Base-by-base conservation (phyloP, 495 filamentous ascomycete species). In the Aspergillus ostianus region DNA sequence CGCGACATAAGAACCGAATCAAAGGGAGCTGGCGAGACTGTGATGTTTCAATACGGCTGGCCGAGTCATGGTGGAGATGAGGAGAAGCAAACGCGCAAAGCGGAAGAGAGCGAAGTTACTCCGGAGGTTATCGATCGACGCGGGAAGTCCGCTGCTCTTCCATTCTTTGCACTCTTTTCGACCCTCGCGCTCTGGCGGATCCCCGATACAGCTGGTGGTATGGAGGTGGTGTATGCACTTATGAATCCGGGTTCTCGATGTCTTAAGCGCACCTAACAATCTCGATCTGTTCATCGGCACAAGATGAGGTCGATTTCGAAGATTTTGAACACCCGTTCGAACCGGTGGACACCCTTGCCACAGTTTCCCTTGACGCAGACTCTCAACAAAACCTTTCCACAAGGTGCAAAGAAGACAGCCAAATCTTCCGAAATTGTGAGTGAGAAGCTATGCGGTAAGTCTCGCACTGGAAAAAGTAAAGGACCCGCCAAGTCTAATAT, bases 391-490 rank as follows among this genome's bases (percentile, higher is more conserved):
- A 10, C 26, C 20, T 47, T 66, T 9, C 53, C 56, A 3, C 41
- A 6, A 6, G 51, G 30, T 6, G 21, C 46, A 21, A 53, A 57
- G 41, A 54, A 48, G 29, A n/a, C 13, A 0, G 10, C 23, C 3
- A 1, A 26, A 15, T 61, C 63, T 51, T 23, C 67, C 7, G 60
- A 86, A 51, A 71, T 91, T 56, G 78, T 86, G 52, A 83, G 78
- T 72, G 78, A 85, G 20, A 50, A 74, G 19, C 73, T 92, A 56
- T 87, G 87, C 64, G 82, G 86, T 88, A 72, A 61, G 82, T 73
- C 27, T 50, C 27, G 18, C 6, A 3, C 5, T 26, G 46, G 10
- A 7, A 6, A 8, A 12, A 6, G 30, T 8, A 32, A 32, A 32
- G 30, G 30, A 7, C 30, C 30, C 1, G 30, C 10, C 30, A 32